phyloP scores from a whole-genome alignment of 495 filamentous ascomycete genomes.

The Podospora pseudocomata region DNA sequence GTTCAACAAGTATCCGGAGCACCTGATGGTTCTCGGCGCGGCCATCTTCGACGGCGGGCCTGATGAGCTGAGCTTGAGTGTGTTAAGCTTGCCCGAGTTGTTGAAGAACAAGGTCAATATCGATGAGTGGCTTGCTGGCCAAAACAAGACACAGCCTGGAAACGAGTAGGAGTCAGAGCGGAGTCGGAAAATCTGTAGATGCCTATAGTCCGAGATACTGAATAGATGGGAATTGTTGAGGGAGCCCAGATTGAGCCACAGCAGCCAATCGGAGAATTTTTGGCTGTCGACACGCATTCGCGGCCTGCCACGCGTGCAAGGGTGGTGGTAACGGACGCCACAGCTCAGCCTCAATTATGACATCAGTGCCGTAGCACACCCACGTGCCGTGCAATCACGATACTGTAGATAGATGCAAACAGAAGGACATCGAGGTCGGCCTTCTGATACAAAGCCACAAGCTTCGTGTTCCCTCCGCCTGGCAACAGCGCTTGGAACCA shows the following conservation, averaged over 20 bases:
- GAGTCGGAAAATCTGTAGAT: not conserved
- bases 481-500: not conserved
- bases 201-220: not conserved
- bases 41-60: conserved; percentile 13
- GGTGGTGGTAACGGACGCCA: not conserved
- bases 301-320: not conserved
- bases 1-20: conserved; percentile 32
- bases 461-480: not conserved
- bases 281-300: not conserved
- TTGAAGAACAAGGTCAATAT: not conserved
- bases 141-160: not conserved
- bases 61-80: conserved; percentile 11
- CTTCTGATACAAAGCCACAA: not conserved
- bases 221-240: not conserved
- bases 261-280: not conserved
- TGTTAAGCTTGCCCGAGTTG: conserved; percentile 8
- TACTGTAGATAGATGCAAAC: not conserved
- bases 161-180: not conserved
- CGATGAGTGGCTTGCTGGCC: not conserved
- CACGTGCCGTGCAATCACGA: not conserved
- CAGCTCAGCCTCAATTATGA: not conserved
- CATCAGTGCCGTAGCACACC: not conserved
- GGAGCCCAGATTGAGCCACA: not conserved
- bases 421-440: not conserved
- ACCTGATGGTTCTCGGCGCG: conserved; percentile 40